Conservation (phyloP, 441 rosid genomes). For the Erodium chrysanthum region DNA sequence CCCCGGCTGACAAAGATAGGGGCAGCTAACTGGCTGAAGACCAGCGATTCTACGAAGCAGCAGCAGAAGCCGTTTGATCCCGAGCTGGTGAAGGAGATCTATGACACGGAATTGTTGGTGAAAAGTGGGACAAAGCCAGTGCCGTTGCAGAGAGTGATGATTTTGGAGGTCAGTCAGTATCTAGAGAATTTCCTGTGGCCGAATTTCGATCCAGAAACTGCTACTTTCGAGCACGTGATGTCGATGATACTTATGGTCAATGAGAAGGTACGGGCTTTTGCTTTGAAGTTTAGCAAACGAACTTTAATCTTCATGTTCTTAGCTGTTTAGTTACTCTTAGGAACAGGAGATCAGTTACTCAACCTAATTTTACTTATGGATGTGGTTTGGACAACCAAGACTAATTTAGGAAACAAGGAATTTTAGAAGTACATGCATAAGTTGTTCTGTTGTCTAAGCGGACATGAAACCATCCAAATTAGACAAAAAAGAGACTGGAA, state of each 20-base stretch:
- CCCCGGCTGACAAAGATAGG: constrained; percentile 72
- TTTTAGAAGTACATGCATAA: neutral
- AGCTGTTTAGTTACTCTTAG: neutral
- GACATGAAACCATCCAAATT: neutral
- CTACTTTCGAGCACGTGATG: constrained; percentile 89
- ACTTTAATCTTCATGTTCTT: neutral
- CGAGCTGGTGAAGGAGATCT: constrained; percentile 73
- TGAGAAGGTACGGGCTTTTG: constrained; percentile 57
- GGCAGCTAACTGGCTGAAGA: constrained; percentile 63
- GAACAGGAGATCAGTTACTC: neutral
- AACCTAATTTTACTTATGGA: neutral
- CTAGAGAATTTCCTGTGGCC: constrained; percentile 97
- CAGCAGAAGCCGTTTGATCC: constrained; percentile 50
- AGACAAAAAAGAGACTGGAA: neutral
- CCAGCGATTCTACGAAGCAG: constrained; percentile 27
- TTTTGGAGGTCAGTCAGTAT: constrained; percentile 91
- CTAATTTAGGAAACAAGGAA: neutral
- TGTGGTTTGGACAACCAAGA: neutral
- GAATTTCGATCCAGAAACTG: constrained; percentile 66
- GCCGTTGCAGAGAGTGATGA: constrained; percentile 88
- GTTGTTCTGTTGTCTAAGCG: neutral
- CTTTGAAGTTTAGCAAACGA: neutral
- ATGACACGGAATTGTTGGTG: constrained; percentile 66
- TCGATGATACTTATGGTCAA: constrained; percentile 95
- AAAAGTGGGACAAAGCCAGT: constrained; percentile 69